A percentile compares a stretch with the other conserved stretches of the same genome.
These are phyloP conservation scores for Xenoacremonium recifei DNA, from an alignment of 2,329 filamentous ascomycete genomes.

Conservation along the genomic window DNA sequence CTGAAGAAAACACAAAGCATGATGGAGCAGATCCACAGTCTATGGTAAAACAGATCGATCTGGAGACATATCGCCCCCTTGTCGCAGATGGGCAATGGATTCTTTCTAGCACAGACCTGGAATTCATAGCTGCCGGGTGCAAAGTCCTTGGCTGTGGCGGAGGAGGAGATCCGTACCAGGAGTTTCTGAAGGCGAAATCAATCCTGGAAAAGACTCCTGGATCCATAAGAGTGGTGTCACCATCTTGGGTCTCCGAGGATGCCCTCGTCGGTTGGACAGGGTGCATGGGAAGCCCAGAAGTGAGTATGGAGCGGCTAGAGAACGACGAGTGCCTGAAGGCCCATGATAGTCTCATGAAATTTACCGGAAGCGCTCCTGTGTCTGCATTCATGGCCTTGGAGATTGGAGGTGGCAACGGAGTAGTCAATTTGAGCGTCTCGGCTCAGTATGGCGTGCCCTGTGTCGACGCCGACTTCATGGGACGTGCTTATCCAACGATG, in stretches of 20 bases:
- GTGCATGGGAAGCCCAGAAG: slow-evolving; percentile 14
- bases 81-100: slow-evolving; percentile 42
- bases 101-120: slow-evolving; percentile 43
- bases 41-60: no score
- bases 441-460: slow-evolving; percentile 5
- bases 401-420: slow-evolving; percentile 14
- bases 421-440: slow-evolving; percentile 2
- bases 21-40: no score
- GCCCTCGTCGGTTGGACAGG: background rate
- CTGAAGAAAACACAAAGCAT: no score
- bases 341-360: slow-evolving; percentile 1
- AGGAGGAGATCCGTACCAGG: slow-evolving; percentile 23
- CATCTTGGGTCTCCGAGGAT: slow-evolving; percentile 1
- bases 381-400: slow-evolving; percentile 13
- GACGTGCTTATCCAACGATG: slow-evolving; percentile 11
- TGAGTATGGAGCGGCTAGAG: slow-evolving; percentile 5
- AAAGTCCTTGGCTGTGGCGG: slow-evolving; percentile 48
- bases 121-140: slow-evolving; percentile 44
- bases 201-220: background rate
- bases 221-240: slow-evolving; percentile 1
- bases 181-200: slow-evolving; percentile 6
- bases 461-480: slow-evolving; percentile 16
- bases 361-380: background rate
- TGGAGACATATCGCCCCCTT: slow-evolving; percentile 18
- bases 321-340: slow-evolving; percentile 7